phyloP scores from a whole-genome alignment of 2,329 filamentous ascomycete genomes.

The Dothideomycetes sp. region DNA sequence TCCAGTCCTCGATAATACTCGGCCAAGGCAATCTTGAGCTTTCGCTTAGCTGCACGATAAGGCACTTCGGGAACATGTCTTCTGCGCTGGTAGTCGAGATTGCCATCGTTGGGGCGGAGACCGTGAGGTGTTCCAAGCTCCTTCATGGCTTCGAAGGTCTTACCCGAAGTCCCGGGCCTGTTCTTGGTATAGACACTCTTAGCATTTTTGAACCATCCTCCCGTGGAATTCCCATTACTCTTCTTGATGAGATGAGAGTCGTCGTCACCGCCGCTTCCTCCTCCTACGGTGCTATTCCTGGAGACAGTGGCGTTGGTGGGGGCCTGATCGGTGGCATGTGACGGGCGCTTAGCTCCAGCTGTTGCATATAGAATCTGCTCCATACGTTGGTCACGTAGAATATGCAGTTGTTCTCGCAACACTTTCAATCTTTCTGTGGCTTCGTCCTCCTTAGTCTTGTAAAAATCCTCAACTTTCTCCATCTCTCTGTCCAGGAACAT shows the following conservation, averaged over 20 bases:
- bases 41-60: constrained; percentile 80
- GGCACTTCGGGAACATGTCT: constrained; percentile 50
- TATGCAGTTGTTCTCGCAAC: constrained; percentile 76
- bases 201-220: constrained; percentile 30
- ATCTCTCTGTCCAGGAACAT: constrained; percentile 74
- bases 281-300: constrained; percentile 4
- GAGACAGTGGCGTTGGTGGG: not conserved
- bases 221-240: constrained; percentile 15
- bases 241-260: constrained; percentile 6
- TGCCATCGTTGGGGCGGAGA: constrained; percentile 26
- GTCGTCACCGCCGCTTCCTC: not conserved
- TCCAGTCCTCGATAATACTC: constrained; percentile 92
- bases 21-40: constrained; percentile 81
- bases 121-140: constrained; percentile 31
- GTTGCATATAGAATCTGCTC: constrained; percentile 52
- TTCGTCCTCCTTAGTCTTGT: constrained; percentile 78
- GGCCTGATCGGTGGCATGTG: not conserved
- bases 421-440: constrained; percentile 61
- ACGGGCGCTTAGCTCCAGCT: constrained; percentile 2
- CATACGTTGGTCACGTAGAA: constrained; percentile 78
- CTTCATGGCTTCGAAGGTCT: constrained; percentile 42
- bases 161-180: constrained; percentile 30
- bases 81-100: constrained; percentile 35
- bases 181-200: constrained; percentile 1
- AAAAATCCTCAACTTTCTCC: constrained; percentile 86